Evolutionary conservation across 2,329 filamentous ascomycete species (phyloP).

Genomic region (Dactylellina sp.): DNA sequence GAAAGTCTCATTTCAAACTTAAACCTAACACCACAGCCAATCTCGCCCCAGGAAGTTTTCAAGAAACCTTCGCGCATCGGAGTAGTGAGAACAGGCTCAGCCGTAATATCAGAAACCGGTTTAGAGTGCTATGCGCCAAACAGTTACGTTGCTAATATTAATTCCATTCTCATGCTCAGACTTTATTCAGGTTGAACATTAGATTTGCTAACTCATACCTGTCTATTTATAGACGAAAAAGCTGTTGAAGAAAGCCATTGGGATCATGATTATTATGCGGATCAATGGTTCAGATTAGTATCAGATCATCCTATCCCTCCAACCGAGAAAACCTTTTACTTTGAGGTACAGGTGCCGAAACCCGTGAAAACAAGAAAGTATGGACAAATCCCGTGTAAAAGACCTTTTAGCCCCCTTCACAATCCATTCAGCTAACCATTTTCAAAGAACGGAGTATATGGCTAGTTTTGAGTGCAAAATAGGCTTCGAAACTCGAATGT

Average conservation of each 20-base stretch:
- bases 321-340: not conserved
- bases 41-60: not conserved
- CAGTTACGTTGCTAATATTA: not conserved
- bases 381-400: too few relatives aligned
- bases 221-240: not conserved
- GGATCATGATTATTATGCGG: not conserved
- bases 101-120: slow-evolving; percentile 7
- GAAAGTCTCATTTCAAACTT: not conserved
- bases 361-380: not conserved
- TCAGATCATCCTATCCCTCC: slow-evolving; percentile 27
- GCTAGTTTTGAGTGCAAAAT: not conserved
- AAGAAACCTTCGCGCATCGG: slow-evolving; percentile 9
- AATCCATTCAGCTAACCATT: not conserved
- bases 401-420: too few relatives aligned
- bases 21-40: not conserved
- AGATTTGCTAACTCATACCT: not conserved
- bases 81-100: not conserved
- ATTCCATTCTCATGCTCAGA: not conserved
- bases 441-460: not conserved
- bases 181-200: not conserved
- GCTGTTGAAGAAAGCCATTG: not conserved
- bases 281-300: not conserved
- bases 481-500: not conserved
- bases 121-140: not conserved
- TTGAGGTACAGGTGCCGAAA: slow-evolving; percentile 1